A percentile compares a stretch with the other conserved stretches of the same genome.
phyloP scores from a whole-genome alignment of 2,329 filamentous ascomycete genomes.

The Polytolypa hystricis region DNA sequence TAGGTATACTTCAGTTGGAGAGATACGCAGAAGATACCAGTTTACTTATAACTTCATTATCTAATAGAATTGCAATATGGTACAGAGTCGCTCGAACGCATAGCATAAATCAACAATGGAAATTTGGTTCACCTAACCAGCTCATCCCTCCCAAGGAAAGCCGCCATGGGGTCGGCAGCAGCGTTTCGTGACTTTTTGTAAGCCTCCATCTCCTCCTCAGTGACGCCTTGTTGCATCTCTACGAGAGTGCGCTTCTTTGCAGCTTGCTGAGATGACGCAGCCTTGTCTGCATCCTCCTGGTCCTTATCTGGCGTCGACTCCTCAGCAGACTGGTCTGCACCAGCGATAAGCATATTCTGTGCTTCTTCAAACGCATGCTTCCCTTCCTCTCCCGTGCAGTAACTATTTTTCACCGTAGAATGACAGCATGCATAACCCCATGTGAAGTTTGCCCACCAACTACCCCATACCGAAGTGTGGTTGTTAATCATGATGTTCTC shows the following conservation, averaged over 20 bases:
- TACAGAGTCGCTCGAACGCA: conserved; percentile 12
- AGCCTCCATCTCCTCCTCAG: conserved; percentile 75
- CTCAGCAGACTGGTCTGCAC: conserved; percentile 12
- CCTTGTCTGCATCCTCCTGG: conserved; percentile 22
- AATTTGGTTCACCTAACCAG: conserved; percentile 22
- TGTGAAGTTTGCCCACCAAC: conserved; percentile 90
- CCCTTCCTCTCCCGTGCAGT: conserved; percentile 88
- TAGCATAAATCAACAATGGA: not conserved
- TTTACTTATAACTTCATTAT: too few relatives aligned
- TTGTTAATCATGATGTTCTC: conserved; percentile 87
- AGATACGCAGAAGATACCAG: too few relatives aligned
- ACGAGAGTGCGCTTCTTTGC: conserved; percentile 57
- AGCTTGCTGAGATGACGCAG: conserved; percentile 13
- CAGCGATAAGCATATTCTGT: conserved; percentile 46
- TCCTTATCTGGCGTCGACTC: conserved; percentile 15
- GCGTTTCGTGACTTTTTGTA: conserved; percentile 66
- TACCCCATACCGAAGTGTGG: conserved; percentile 86
- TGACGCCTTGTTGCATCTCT: conserved; percentile 66
- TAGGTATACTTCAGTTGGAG: too few relatives aligned
- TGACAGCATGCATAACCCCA: conserved; percentile 98
- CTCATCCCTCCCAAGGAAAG: conserved; percentile 63
- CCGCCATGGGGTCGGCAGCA: conserved; percentile 78
- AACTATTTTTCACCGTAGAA: conserved; percentile 84
- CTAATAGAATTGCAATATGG: too few relatives aligned
- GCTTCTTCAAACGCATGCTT: conserved; percentile 69